phyloP scores from a whole-genome alignment of 345 rosid genomes.

The Tarenaya hassleriana region DNA sequence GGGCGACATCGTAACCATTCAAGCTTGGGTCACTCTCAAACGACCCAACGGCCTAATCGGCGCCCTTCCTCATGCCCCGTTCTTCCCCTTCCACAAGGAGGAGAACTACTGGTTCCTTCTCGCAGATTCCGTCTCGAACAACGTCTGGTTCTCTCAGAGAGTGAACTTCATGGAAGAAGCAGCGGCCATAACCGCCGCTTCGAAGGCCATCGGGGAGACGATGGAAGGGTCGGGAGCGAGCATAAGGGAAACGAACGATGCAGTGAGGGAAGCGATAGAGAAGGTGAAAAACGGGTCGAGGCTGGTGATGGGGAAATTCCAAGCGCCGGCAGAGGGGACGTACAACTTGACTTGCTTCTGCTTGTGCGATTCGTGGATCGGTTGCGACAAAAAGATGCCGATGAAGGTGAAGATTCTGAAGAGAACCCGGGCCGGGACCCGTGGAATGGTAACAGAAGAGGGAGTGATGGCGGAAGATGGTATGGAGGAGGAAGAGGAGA shows the following conservation, averaged over 20 bases:
- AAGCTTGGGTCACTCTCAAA: conserved; percentile 81
- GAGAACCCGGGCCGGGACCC: conserved; percentile 77
- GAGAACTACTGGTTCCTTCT: conserved; percentile 92
- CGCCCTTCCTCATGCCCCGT: conserved; percentile 84
- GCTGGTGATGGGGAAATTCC: conserved; percentile 84
- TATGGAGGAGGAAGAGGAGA: conserved; percentile 87
- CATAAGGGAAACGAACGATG: conserved; percentile 59
- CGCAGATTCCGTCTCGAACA: conserved; percentile 66
- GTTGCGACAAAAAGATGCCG: conserved; percentile 67
- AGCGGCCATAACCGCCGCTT: conserved; percentile 67
- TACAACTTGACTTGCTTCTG: conserved; percentile 83
- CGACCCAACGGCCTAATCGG: conserved; percentile 72
- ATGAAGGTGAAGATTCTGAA: conserved; percentile 77
- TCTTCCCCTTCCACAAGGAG: conserved; percentile 90
- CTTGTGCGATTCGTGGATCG: conserved; percentile 92
- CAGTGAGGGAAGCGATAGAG: conserved; percentile 62
- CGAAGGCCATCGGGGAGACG: conserved; percentile 80
- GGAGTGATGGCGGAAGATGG: conserved; percentile 74
- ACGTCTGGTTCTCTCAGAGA: conserved; percentile 91
- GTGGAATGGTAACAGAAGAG: conserved; percentile 62
- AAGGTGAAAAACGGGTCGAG: conserved; percentile 83
- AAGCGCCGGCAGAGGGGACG: conserved; percentile 78
- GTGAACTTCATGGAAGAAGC: conserved; percentile 92
- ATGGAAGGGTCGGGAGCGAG: conserved; percentile 91
- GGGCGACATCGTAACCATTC: conserved; percentile 78